Evolutionary conservation across 371 early-diverging fungal species (phyloP).

Genomic region (Haplosporangium sp.): DNA sequence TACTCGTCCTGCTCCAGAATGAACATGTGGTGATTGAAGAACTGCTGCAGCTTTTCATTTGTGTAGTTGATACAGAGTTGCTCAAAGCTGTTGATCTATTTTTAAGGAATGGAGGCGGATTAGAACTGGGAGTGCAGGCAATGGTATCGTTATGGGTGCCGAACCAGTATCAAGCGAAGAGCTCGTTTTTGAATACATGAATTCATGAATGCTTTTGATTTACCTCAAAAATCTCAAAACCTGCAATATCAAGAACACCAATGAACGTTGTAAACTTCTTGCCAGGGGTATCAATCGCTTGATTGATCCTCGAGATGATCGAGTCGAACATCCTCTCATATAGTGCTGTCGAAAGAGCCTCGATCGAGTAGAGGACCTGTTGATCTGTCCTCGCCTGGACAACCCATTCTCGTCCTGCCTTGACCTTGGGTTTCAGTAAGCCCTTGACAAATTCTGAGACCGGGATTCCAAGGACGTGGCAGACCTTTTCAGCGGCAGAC

Average conservation of each 20-base stretch:
- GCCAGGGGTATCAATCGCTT: slow-evolving; percentile 79
- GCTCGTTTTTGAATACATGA: too few relatives aligned
- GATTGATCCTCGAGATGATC: slow-evolving; percentile 92
- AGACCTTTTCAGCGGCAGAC: slow-evolving; percentile 86
- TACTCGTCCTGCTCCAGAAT: slow-evolving; percentile 99
- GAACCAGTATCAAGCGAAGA: background rate
- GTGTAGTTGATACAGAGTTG: slow-evolving; percentile 99
- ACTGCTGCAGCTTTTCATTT: slow-evolving; percentile 99
- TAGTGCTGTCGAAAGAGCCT: slow-evolving; percentile 94
- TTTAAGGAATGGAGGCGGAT: background rate
- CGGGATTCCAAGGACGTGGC: slow-evolving; percentile 95
- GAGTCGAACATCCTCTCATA: slow-evolving; percentile 98
- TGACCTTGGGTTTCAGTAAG: slow-evolving; percentile 91
- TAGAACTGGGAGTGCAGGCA: background rate
- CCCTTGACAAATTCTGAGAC: slow-evolving; percentile 88
- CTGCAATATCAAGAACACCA: slow-evolving; percentile 99
- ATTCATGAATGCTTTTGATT: background rate
- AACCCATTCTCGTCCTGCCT: slow-evolving; percentile 98
- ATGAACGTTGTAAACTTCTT: slow-evolving; percentile 86
- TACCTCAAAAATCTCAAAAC: slow-evolving; percentile 99
- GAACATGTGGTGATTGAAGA: slow-evolving; percentile 99
- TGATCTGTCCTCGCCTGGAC: slow-evolving; percentile 86
- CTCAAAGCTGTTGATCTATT: slow-evolving; percentile 96
- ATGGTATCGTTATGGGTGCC: too few relatives aligned
- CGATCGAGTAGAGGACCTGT: slow-evolving; percentile 92